A percentile compares a stretch with the other conserved stretches of the same genome.
Conservation (phyloP, 805 yeast genomes). For the Candida nonsorbophila region DNA sequence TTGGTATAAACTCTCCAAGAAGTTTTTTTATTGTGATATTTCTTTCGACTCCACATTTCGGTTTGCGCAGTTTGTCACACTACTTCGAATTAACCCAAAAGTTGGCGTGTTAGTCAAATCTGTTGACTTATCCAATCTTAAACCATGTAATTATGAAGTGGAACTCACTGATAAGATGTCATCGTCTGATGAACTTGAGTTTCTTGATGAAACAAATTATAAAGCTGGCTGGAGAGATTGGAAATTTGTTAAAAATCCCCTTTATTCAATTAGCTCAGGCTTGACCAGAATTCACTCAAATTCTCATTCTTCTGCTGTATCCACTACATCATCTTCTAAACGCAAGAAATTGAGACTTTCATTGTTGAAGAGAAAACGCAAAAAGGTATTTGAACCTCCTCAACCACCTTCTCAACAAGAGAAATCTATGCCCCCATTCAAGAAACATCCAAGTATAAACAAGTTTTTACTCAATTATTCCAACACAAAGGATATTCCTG, state of each 20-base stretch:
- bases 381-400: conserved; percentile 4
- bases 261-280: conserved; percentile 35
- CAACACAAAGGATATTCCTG: conserved; percentile 68
- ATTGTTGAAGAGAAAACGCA: conserved; percentile 6
- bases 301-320: conserved; percentile 10
- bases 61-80: conserved; percentile 72
- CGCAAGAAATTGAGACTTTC: conserved; percentile 4
- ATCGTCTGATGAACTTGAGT: conserved; percentile 1
- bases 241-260: conserved; percentile 71
- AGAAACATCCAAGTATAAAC: conserved; percentile 55
- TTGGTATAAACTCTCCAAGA: conserved; percentile 49
- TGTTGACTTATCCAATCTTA: conserved; percentile 52
- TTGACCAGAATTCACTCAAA: conserved; percentile 13
- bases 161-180: conserved; percentile 2
- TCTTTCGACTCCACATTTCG: conserved; percentile 66
- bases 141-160: conserved; percentile 25
- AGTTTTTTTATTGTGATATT: conserved; percentile 50
- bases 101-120: conserved; percentile 53
- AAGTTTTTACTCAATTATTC: conserved; percentile 59
- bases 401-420: neutral
- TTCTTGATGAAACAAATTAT: conserved; percentile 22
- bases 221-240: conserved; percentile 91
- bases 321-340: conserved; percentile 8
- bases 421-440: neutral
- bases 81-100: conserved; percentile 49